Base-by-base conservation (phyloP, 2,329 filamentous ascomycete species). In the Scedosporium dehoogii region DNA sequence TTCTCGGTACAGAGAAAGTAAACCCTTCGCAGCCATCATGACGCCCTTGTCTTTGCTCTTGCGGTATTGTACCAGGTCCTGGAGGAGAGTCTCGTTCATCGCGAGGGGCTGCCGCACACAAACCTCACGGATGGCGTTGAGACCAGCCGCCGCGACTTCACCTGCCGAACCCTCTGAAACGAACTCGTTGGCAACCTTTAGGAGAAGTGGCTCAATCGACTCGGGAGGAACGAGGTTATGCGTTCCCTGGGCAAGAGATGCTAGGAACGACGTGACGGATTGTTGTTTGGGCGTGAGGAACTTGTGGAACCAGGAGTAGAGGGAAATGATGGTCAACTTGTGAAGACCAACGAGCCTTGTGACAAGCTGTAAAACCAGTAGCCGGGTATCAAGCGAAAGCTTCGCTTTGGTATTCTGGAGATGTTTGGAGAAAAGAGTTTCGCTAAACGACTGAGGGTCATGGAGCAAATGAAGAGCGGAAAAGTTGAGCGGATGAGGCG, bases 41-140 rank as follows among this genome's bases (percentile, higher is more conserved):
- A 94, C 90, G 64, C 93, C 92, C 79, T 97, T 99, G 72, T 99
- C 94, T 73, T 99, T 99, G 72, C 91, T 96, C 79, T 96, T 96
- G 64, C 91, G 85, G 76, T 99, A 97, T 79, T 94, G 89, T 9
- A 97, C 92, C 60, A 99, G 77, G 79, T 99, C 94, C 73, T 99
- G 93, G 33, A 99, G 78, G n/a, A 99, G 77, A 0, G 92, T 96
- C 67, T 97, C 92, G 60, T 86, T 92, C 90, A 99, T 97, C 5
- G 92, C 92, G n/a, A 97, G 79, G 1, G 94, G 93, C 71, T 99
- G 94, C 66, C 94, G 84, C 2, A 87, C 88, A 73, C 93, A 97
- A 27, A 99, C 90, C 71, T 99, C 94, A 59, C 94, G 86, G 67
- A 99, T 97, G 14, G 92, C 89, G 73, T 97, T 97, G 62, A 99